Percentiles rank a stretch among this genome's conserved stretches.
These are phyloP conservation scores for Aureobasidium sp. DNA, from an alignment of 2,329 filamentous ascomycete species.

Conservation along the genomic window DNA sequence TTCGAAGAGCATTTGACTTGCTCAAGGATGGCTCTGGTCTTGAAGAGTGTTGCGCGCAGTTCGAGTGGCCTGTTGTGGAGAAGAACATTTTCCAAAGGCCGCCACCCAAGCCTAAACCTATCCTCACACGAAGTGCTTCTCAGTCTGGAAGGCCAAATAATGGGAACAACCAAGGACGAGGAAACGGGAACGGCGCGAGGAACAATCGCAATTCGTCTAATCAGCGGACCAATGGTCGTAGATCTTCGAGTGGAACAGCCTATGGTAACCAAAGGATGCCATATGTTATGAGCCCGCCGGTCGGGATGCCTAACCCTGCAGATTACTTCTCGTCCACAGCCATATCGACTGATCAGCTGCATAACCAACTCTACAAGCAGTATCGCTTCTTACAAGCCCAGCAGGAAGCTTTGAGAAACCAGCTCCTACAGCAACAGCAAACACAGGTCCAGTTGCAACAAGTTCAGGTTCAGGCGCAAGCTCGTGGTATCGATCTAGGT, in stretches of 20 bases:
- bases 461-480: constrained; percentile 25
- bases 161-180: constrained; percentile 18
- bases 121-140: constrained; percentile 41
- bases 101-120: constrained; percentile 46
- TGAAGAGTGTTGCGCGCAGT: constrained; percentile 78
- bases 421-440: constrained; percentile 35
- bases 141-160: constrained; percentile 39
- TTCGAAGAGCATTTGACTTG: constrained; percentile 78
- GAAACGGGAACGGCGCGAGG: constrained; percentile 34
- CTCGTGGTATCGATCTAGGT: constrained; percentile 28
- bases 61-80: constrained; percentile 78
- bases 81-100: constrained; percentile 47
- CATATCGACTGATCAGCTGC: constrained; percentile 31
- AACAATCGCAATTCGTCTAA: constrained; percentile 40
- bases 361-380: constrained; percentile 42
- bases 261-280: constrained; percentile 31
- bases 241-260: constrained; percentile 49
- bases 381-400: constrained; percentile 30
- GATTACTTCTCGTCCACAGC: constrained; percentile 32
- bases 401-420: constrained; percentile 29
- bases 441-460: constrained; percentile 25
- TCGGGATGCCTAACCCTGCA: constrained; percentile 25
- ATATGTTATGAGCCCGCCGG: constrained; percentile 35
- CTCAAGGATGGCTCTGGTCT: constrained; percentile 67
- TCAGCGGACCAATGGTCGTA: constrained; percentile 42